Percentiles rank a stretch among this genome's conserved stretches.
Conservation (phyloP, 345 rosid species). For the Trapa incisa region DNA sequence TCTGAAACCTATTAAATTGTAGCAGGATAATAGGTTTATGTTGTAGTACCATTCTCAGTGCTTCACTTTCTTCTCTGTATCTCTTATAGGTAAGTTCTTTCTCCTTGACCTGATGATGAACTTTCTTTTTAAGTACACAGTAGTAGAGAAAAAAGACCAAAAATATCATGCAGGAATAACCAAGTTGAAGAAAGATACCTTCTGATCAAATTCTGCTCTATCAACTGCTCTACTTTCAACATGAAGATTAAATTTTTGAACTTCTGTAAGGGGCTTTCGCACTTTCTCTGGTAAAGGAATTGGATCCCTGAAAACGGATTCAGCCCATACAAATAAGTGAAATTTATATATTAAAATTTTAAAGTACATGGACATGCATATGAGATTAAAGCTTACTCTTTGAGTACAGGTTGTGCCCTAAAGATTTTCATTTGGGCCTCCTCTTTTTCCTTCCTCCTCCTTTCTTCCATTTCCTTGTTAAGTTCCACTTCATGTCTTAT, state of each 20-base stretch:
- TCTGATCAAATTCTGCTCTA: constrained; percentile 85
- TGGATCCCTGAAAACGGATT: constrained; percentile 48
- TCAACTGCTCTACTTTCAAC: constrained; percentile 60
- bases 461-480: constrained; percentile 73
- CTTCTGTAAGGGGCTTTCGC: constrained; percentile 77
- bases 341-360: background rate
- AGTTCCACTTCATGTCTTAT: constrained; percentile 82
- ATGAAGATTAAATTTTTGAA: constrained; percentile 57
- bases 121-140: background rate
- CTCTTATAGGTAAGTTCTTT: constrained; percentile 77
- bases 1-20: no score
- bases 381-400: constrained; percentile 52
- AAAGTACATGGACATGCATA: background rate
- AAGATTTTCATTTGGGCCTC: constrained; percentile 61
- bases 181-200: constrained; percentile 26
- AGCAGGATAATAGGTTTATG: no score
- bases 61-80: constrained; percentile 88
- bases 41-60: constrained; percentile 55
- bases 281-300: constrained; percentile 82
- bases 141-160: background rate
- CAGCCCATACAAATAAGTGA: background rate
- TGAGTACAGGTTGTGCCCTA: constrained; percentile 62
- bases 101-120: constrained; percentile 57
- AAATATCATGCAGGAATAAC: background rate
- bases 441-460: constrained; percentile 53